A percentile compares a stretch with the other conserved stretches of the same genome.
Conservation (phyloP, 345 rosid genomes). For the Garcia nutans region DNA sequence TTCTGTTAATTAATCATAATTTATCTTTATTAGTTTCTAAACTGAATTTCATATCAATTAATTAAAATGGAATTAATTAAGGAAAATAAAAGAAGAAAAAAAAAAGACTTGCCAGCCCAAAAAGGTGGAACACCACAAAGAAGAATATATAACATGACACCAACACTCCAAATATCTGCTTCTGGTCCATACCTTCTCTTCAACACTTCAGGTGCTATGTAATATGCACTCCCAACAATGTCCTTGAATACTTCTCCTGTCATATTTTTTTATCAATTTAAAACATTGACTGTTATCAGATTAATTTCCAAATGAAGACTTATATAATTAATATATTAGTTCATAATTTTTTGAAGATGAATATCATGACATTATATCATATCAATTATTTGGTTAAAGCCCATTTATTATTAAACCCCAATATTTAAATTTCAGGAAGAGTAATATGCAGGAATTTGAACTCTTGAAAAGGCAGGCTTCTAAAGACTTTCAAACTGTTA, state of each 20-base stretch:
- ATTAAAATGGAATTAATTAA: background rate
- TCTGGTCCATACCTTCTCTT: slow-evolving; percentile 86
- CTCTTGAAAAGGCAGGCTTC: too few species aligned
- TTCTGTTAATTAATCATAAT: slow-evolving; percentile 38
- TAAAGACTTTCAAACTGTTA: too few species aligned
- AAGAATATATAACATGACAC: slow-evolving; percentile 88
- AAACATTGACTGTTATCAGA: background rate
- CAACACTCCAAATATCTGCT: slow-evolving; percentile 72
- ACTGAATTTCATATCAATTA: background rate
- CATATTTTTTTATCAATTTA: background rate
- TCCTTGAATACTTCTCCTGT: slow-evolving; percentile 68
- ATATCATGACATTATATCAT: too few species aligned
- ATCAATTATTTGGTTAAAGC: too few species aligned
- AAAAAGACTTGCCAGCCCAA: slow-evolving; percentile 68
- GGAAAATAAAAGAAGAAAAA: background rate
- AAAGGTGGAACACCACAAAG: slow-evolving; percentile 88
- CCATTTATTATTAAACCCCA: too few species aligned
- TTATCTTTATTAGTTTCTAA: background rate
- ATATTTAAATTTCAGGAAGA: too few species aligned
- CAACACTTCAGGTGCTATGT: slow-evolving; percentile 94
- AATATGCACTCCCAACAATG: slow-evolving; percentile 79
- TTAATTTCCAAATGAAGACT: too few species aligned
- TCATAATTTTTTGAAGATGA: too few species aligned
- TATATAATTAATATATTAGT: too few species aligned
- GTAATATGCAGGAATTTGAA: too few species aligned